A percentile compares a stretch with the other conserved stretches of the same genome.
phyloP scores from a whole-genome alignment of 2,329 filamentous ascomycete species.

The Scolecobasidium constrictum region DNA sequence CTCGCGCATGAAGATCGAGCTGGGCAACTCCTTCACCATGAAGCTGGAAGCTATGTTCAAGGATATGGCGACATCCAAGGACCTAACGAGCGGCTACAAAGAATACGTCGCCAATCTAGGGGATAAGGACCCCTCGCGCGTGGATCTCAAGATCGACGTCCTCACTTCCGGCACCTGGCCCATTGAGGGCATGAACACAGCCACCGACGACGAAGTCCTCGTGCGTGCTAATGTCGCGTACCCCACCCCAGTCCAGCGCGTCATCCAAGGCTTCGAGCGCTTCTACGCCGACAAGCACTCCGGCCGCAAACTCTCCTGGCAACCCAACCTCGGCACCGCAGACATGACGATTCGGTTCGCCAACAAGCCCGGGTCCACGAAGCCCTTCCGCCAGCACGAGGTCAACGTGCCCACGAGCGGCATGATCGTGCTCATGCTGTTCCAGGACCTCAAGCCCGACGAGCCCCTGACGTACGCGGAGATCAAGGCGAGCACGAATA shows the following conservation, averaged over 20 bases:
- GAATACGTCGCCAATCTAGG: conserved; percentile 51
- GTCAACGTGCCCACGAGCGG: conserved; percentile 86
- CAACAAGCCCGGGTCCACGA: conserved; percentile 55
- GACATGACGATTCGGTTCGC: conserved; percentile 74
- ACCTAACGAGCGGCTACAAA: conserved; percentile 65
- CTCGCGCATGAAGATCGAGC: conserved; percentile 89
- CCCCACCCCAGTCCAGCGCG: conserved; percentile 58
- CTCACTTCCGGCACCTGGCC: conserved; percentile 95
- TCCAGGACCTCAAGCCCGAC: conserved; percentile 60
- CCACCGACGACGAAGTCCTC: conserved; percentile 39
- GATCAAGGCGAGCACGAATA: conserved; percentile 72
- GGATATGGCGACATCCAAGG: conserved; percentile 81
- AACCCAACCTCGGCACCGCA: conserved; percentile 64
- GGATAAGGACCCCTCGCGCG: conserved; percentile 44
- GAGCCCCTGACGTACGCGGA: conserved; percentile 55
- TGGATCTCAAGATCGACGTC: conserved; percentile 75
- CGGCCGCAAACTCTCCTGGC: conserved; percentile 82
- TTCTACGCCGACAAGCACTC: conserved; percentile 84
- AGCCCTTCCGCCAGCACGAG: conserved; percentile 64
- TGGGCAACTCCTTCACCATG: conserved; percentile 85
- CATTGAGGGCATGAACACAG: conserved; percentile 66
- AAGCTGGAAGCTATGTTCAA: conserved; percentile 98
- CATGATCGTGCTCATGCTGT: conserved; percentile 81
- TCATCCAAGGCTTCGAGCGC: conserved; percentile 77
- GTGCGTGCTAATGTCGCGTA: conserved; percentile 50